phyloP scores from a whole-genome alignment of 1,284 basidiomycete genomes.

The Malassezia globosa region DNA sequence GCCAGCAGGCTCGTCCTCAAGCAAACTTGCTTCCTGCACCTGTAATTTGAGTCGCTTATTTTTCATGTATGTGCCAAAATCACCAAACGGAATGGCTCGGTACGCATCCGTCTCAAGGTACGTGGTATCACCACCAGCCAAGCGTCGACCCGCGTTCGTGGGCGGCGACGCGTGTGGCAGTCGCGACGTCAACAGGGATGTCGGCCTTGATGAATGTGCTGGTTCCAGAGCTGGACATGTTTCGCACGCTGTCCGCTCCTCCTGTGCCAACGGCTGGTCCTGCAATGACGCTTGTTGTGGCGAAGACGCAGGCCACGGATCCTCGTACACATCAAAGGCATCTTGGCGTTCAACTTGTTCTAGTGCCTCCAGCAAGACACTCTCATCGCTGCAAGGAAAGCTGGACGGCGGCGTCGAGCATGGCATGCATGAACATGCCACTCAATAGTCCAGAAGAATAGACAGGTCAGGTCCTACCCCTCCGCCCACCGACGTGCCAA shows the following conservation, averaged over 20 bases:
- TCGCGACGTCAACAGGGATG: no score
- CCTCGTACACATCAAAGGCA: not conserved
- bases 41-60: conserved; percentile 69
- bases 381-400: conserved; percentile 5
- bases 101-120: conserved; percentile 51
- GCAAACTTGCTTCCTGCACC: conserved; percentile 29
- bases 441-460: no score
- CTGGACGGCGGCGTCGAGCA: conserved; percentile 7
- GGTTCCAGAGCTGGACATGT: not conserved
- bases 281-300: no score
- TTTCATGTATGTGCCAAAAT: conserved; percentile 73
- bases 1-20: conserved; percentile 10
- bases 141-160: not conserved
- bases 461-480: no score
- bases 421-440: no score
- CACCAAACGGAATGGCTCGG: conserved; percentile 67
- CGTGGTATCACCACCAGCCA: not conserved
- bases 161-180: not conserved
- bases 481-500: no score
- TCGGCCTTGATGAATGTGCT: not conserved
- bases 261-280: not conserved
- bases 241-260: not conserved
- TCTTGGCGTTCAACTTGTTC: not conserved
- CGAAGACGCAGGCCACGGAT: not conserved
- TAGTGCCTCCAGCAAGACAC: conserved; percentile 4